phyloP scores from a whole-genome alignment of 2,329 filamentous ascomycete genomes.

The Claviceps sp. region DNA sequence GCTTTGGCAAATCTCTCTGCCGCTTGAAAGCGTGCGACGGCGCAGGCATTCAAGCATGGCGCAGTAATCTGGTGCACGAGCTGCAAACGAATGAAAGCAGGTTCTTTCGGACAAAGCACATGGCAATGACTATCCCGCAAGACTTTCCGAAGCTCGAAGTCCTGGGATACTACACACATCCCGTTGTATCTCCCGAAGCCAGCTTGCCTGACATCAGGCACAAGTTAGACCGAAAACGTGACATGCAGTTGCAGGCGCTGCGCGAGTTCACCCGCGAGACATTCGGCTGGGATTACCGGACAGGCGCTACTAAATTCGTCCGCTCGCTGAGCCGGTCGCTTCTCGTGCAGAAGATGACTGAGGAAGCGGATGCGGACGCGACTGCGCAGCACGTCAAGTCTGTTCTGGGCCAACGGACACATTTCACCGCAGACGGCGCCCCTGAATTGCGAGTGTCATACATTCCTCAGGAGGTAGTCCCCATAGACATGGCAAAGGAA shows the following conservation, averaged over 20 bases:
- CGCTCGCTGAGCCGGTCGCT: conserved; percentile 66
- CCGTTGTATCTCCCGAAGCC: conserved; percentile 61
- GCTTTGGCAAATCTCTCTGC: conserved; percentile 69
- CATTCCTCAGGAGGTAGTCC: conserved; percentile 62
- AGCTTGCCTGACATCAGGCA: conserved; percentile 14
- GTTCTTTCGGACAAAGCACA: conserved; percentile 66
- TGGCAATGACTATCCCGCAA: conserved; percentile 60
- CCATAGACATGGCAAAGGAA: conserved; percentile 62
- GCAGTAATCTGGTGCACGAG: conserved; percentile 57
- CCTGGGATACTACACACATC: conserved; percentile 76
- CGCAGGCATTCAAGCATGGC: conserved; percentile 54
- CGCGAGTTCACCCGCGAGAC: conserved; percentile 63
- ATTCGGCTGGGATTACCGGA: conserved; percentile 73
- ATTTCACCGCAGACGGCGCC: conserved; percentile 61
- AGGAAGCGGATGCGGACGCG: conserved; percentile 17
- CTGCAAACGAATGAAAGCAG: conserved; percentile 72
- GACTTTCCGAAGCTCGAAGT: conserved; percentile 70
- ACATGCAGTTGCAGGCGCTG: conserved; percentile 34
- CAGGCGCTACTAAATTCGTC: conserved; percentile 75
- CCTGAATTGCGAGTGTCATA: conserved; percentile 71
- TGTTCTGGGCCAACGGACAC: conserved; percentile 54
- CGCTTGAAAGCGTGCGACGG: conserved; percentile 46
- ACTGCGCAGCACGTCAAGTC: conserved; percentile 41
- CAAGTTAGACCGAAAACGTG: conserved; percentile 12
- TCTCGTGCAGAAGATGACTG: conserved; percentile 44